Evolutionary conservation across 768 basidiomycete genomes (phyloP).

Genomic region (Lentinula sp.): DNA sequence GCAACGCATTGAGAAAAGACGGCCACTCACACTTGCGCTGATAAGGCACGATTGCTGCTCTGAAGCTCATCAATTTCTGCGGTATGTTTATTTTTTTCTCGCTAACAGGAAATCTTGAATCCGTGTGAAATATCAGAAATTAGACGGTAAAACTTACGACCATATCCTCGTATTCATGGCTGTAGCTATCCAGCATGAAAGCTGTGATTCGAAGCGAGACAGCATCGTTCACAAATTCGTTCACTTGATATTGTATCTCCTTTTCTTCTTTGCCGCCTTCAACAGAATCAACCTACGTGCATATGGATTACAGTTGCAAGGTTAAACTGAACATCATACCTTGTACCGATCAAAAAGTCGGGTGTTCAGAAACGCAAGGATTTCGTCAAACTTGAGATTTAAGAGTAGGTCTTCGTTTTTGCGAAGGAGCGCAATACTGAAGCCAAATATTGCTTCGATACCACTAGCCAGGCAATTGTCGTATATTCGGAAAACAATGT

Average conservation of each 20-base stretch:
- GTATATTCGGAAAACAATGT: conserved; percentile 93
- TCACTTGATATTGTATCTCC: conserved; percentile 51
- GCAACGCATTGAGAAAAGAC: not conserved
- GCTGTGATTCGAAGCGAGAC: conserved; percentile 84
- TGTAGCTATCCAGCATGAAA: conserved; percentile 90
- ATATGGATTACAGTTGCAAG: not conserved
- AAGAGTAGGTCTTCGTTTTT: conserved; percentile 83
- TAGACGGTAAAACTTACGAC: conserved; percentile 29
- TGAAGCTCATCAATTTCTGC: conserved; percentile 79
- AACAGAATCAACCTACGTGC: conserved; percentile 20
- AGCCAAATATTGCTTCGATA: conserved; percentile 95
- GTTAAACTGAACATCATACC: conserved; percentile 20
- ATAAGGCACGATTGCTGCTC: conserved; percentile 70
- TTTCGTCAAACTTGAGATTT: conserved; percentile 84
- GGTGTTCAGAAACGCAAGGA: conserved; percentile 65
- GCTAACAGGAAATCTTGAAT: conserved; percentile 21
- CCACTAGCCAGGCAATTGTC: conserved; percentile 96
- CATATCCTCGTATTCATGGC: conserved; percentile 83
- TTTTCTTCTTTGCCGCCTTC: conserved; percentile 20
- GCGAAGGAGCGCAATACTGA: conserved; percentile 80
- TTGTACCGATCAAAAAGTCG: conserved; percentile 82
- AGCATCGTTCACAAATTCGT: conserved; percentile 86
- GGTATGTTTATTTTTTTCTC: conserved; percentile 76
- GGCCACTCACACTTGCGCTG: conserved; percentile 68
- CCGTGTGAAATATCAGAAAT: not conserved